phyloP scores from a whole-genome alignment of 2,329 filamentous ascomycete species.

The Claviceps capensis region DNA sequence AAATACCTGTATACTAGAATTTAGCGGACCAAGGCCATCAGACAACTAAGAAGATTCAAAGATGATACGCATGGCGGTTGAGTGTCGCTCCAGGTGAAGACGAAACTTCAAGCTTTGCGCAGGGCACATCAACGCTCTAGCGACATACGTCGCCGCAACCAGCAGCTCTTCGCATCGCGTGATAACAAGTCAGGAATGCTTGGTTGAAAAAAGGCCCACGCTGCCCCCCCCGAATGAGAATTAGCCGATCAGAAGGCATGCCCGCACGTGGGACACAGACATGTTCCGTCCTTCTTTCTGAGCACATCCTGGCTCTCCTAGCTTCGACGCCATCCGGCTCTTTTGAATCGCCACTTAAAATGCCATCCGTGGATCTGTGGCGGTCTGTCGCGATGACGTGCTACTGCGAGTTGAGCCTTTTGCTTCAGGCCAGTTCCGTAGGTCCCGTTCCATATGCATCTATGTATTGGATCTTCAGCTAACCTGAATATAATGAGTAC shows the following conservation, averaged over 20 bases:
- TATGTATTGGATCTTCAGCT: background rate
- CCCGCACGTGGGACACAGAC: background rate
- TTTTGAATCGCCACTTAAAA: background rate
- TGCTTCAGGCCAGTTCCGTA: background rate
- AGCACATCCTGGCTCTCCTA: background rate
- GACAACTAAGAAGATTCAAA: too few relatives aligned
- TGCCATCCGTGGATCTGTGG: background rate
- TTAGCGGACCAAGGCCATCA: too few relatives aligned
- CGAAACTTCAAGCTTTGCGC: background rate
- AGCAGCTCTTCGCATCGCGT: background rate
- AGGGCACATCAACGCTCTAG: background rate
- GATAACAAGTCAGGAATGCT: background rate
- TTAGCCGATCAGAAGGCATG: background rate
- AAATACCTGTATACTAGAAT: too few relatives aligned
- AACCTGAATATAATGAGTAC: background rate
- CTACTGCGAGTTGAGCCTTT: background rate
- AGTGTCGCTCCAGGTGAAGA: background rate
- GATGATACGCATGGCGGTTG: background rate
- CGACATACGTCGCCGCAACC: background rate
- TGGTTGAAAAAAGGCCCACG: background rate
- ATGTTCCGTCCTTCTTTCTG: background rate
- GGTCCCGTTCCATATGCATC: background rate
- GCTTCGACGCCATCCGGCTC: too few relatives aligned
- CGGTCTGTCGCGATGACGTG: slow-evolving; percentile 1
- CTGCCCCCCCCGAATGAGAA: background rate